A percentile compares a stretch with the other conserved stretches of the same genome.
Conservation (phyloP, 2,329 filamentous ascomycete genomes). For the Fusarium incarnatum region DNA sequence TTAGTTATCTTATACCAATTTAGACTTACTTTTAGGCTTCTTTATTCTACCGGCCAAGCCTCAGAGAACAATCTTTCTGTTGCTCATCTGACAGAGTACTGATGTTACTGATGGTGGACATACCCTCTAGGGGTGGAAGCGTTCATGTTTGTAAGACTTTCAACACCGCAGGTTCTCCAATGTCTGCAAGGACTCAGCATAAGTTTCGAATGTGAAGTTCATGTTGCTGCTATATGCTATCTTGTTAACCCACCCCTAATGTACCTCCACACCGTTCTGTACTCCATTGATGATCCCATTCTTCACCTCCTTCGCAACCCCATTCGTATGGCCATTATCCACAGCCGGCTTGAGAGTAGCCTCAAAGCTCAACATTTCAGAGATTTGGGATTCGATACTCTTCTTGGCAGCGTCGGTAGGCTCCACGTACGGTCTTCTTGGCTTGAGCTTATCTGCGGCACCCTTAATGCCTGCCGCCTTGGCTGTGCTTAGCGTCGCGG, state of each 20-base stretch:
- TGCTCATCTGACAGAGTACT: background rate
- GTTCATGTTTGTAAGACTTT: background rate
- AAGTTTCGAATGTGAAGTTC: background rate
- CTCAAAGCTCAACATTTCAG: slow-evolving; percentile 57
- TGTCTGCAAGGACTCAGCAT: background rate
- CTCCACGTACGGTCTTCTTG: slow-evolving; percentile 69
- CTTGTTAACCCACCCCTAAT: background rate
- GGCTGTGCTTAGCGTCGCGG: slow-evolving; percentile 70
- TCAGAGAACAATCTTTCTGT: too few species aligned
- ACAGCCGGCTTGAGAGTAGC: slow-evolving; percentile 13
- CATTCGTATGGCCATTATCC: background rate
- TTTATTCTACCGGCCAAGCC: too few species aligned
- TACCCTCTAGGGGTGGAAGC: too few species aligned
- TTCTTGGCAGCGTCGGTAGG: slow-evolving; percentile 58
- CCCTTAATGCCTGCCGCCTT: slow-evolving; percentile 68
- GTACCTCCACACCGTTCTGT: background rate
- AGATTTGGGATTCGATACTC: slow-evolving; percentile 55
- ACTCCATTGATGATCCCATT: background rate
- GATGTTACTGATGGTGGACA: background rate
- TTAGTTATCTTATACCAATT: too few species aligned
- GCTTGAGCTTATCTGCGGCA: slow-evolving; percentile 67
- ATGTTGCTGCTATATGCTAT: background rate
- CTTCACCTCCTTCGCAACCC: rapidly evolving
- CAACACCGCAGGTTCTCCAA: background rate
- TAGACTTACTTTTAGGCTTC: too few species aligned